Percentiles rank a stretch among this genome's conserved stretches.
Evolutionary conservation across 2,329 filamentous ascomycete genomes (phyloP).

Genomic region (Penicillium sp.): DNA sequence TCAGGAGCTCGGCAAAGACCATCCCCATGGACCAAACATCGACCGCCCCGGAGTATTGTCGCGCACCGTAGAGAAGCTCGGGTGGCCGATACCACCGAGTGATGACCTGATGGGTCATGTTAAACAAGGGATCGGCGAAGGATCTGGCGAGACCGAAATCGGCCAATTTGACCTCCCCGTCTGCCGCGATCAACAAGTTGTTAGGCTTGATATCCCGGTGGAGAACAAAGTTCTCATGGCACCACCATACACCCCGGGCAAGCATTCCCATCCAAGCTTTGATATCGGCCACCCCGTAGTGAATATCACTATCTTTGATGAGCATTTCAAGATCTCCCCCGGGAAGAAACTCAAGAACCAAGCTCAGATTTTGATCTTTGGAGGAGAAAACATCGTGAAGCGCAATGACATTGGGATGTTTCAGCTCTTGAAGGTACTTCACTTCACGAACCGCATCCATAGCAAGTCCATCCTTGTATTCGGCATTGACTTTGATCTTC

Average conservation of each 20-base stretch:
- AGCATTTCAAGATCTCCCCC: slow-evolving; percentile 94
- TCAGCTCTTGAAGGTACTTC: slow-evolving; percentile 90
- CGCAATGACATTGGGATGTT: slow-evolving; percentile 92
- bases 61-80: slow-evolving; percentile 86
- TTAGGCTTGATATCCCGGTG: slow-evolving; percentile 99
- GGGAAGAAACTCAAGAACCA: slow-evolving; percentile 91
- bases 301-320: slow-evolving; percentile 79
- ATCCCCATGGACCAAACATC: slow-evolving; percentile 93
- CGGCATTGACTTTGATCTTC: slow-evolving; percentile 55
- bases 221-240: slow-evolving; percentile 88
- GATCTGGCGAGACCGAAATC: slow-evolving; percentile 93
- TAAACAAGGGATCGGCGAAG: slow-evolving; percentile 82
- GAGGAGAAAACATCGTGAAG: slow-evolving; percentile 91
- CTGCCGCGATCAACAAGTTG: slow-evolving; percentile 90
- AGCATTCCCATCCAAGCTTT: slow-evolving; percentile 99
- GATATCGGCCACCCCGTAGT: slow-evolving; percentile 85
- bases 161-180: slow-evolving; percentile 91
- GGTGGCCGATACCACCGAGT: slow-evolving; percentile 96
- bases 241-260: slow-evolving; percentile 90
- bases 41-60: slow-evolving; percentile 84
- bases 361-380: slow-evolving; percentile 93
- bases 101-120: slow-evolving; percentile 93
- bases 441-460: slow-evolving; percentile 95
- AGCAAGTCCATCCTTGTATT: slow-evolving; percentile 83
- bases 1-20: slow-evolving; percentile 87